Base-by-base conservation (phyloP, 1,284 basidiomycete genomes). In the Boletus holoroseus region DNA sequence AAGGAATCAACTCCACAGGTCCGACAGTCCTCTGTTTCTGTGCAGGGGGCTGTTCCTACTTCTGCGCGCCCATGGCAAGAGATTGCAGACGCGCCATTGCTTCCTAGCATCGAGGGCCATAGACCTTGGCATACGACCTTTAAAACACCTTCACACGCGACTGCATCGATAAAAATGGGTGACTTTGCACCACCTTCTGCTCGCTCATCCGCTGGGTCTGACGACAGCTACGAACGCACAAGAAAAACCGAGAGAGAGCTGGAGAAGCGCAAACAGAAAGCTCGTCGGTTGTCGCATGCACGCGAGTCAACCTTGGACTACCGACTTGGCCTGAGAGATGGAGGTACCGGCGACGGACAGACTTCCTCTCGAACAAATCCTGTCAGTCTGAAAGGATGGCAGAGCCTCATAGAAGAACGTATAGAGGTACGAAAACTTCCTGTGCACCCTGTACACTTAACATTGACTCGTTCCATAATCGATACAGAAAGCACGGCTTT, bases 271-370 rank as follows among this genome's bases (percentile, higher is more conserved):
- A 73, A 71, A 22, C 74, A 77, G 57, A 71, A 75, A 18, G 81
- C 75, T 20, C 77, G 76, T 2, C 70, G 85, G 49, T 68, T 91
- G n/a, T 77, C 77, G 3, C 71, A 72, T 44, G 88, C 88, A 1
- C 73, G 77, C 26, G 89, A 93, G 61, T 79, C 78, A 3, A 89
- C 81, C 2, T 61, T 93, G 53, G 89, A 93, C 65, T 92, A 93
- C 68, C 76, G 76, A 24, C 67, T 80, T 27, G 80, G 80, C 12
- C 71, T 82, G 55, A 73, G 74, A 53, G 61, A 59, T 68, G 15
- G 71, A 71, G 32, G 62, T 8, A 20, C 30, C 5, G 26, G 30
- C 53, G 30, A 54, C 18, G 45, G 40, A 30, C 31, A 41, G 34
- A 56, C 51, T 52, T 61, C 56, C 60, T 68, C 55, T 56, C 69